These are phyloP conservation scores for Cajanus cajan DNA, from an alignment of 306 rosid genomes.

Conservation along the genomic window DNA sequence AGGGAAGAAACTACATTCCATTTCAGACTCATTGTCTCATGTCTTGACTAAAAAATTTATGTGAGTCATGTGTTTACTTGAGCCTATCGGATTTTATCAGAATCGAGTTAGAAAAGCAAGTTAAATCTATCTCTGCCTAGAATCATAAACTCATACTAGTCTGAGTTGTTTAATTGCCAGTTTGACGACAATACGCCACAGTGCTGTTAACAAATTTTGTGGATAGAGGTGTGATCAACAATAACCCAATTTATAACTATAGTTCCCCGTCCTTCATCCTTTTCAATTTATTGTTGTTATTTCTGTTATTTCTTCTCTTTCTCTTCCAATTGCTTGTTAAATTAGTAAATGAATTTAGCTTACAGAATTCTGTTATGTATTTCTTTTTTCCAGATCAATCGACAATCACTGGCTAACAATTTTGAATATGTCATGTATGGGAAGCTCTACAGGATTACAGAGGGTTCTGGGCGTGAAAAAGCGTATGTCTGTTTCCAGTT, in stretches of 20 bases:
- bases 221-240: neutral
- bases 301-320: neutral
- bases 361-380: neutral
- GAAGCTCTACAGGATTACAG: slow-evolving; percentile 76
- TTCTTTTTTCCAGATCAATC: slow-evolving; percentile 47
- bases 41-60: neutral
- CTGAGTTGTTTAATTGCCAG: neutral
- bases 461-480: slow-evolving; percentile 71
- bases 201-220: neutral
- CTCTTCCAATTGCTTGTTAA: neutral
- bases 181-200: neutral
- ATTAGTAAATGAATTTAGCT: slow-evolving; percentile 21
- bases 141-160: neutral
- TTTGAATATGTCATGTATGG: slow-evolving; percentile 95
- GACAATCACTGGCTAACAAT: slow-evolving; percentile 78
- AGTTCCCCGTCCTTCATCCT: neutral
- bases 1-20: neutral
- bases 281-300: neutral
- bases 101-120: no score
- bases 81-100: neutral
- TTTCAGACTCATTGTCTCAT: no score
- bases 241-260: neutral
- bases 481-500: slow-evolving; percentile 56
- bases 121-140: neutral
- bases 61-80: neutral